Percentiles rank a stretch among this genome's conserved stretches.
phyloP scores from a whole-genome alignment of 805 yeast genomes.

The Suhomyces kilbournensis region DNA sequence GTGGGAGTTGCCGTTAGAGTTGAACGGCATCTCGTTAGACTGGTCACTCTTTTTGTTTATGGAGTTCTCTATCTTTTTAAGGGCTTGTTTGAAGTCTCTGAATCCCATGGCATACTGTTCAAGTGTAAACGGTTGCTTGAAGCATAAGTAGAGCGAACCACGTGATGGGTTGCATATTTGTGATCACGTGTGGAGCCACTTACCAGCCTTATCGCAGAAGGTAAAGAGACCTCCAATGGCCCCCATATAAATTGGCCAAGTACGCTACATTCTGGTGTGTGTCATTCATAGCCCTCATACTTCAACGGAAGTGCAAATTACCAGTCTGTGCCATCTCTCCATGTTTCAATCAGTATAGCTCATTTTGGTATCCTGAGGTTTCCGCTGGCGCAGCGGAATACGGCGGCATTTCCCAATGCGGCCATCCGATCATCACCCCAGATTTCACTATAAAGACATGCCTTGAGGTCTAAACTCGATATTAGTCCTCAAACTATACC shows the following conservation, averaged over 20 bases:
- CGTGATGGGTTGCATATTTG: neutral
- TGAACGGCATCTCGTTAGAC: neutral
- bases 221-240: neutral
- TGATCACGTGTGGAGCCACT: neutral
- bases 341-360: neutral
- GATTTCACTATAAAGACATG: neutral
- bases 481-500: neutral
- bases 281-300: too few species aligned
- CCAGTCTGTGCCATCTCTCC: neutral
- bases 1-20: neutral
- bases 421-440: neutral
- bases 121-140: neutral
- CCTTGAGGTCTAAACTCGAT: neutral
- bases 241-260: too few species aligned
- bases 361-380: neutral
- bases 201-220: neutral
- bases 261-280: too few species aligned
- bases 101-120: constrained; percentile 19
- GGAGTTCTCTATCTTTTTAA: constrained; percentile 18
- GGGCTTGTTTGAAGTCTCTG: constrained; percentile 21
- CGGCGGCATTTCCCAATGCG: constrained; percentile 5
- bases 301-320: too few species aligned
- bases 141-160: neutral
- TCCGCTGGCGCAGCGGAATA: neutral
- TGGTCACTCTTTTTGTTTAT: neutral